phyloP scores from a whole-genome alignment of 306 rosid genomes.

The Cucurbita argyrosperma region DNA sequence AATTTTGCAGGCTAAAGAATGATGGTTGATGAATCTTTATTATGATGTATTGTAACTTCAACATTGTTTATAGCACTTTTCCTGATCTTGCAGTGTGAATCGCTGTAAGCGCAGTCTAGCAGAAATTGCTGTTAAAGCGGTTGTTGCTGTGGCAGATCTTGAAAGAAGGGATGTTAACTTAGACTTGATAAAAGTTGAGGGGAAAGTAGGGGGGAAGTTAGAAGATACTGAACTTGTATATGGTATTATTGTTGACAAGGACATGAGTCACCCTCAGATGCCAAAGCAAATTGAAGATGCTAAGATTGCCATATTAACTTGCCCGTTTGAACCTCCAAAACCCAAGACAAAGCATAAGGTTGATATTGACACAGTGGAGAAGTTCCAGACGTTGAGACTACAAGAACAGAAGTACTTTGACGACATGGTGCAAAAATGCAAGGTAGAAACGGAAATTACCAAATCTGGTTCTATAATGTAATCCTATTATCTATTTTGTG shows the following conservation, averaged over 20 bases:
- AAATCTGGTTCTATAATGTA: not conserved
- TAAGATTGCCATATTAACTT: constrained; percentile 86
- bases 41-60: not conserved
- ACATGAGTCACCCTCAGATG: constrained; percentile 99
- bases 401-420: constrained; percentile 88
- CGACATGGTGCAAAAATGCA: constrained; percentile 93
- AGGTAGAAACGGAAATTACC: constrained; percentile 28
- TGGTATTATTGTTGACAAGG: constrained; percentile 90
- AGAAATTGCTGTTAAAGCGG: constrained; percentile 92
- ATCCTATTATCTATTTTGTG: not conserved
- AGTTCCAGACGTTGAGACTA: constrained; percentile 69
- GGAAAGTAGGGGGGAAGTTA: constrained; percentile 91
- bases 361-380: constrained; percentile 88
- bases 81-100: constrained; percentile 56
- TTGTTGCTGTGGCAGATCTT: constrained; percentile 90
- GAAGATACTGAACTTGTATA: constrained; percentile 90
- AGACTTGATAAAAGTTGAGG: constrained; percentile 87
- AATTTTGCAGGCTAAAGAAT: not conserved
- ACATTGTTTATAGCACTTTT: not conserved
- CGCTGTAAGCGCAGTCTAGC: constrained; percentile 91
- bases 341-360: constrained; percentile 99
- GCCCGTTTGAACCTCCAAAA: constrained; percentile 98
- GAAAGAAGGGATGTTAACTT: constrained; percentile 89
- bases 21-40: not conserved
- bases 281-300: constrained; percentile 91